Base-by-base conservation (phyloP, 2,329 filamentous ascomycete species). In the Colletotrichum coccodes region DNA sequence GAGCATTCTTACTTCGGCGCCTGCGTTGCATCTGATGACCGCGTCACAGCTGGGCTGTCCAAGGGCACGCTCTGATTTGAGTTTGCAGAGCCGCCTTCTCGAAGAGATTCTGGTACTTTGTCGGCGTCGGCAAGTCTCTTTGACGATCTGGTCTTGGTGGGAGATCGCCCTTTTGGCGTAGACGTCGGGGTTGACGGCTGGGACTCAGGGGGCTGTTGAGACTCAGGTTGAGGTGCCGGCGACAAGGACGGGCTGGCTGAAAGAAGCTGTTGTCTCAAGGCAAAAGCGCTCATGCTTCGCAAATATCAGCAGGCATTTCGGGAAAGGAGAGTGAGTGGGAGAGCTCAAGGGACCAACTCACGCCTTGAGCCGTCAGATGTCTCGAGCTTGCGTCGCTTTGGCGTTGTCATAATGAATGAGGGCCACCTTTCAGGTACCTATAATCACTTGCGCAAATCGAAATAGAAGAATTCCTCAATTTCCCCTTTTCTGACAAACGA, bases 331-430 rank as follows among this genome's bases (percentile, higher is more conserved):
- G 14, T 36, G 28, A 12, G 28, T 7, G 16, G 18, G 12, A 30
- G 16, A 57, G 7, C 38, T 16, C n/a, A 23, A 61, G 47, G 36
- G 23, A n/a, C 12, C 3, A 38, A 69, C 81, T 72, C 72, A 83
- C 83, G 75, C 67, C 77, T 75, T 42, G 75, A 71, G 26, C 75
- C 74, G 8, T 67, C 64, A 44, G 46, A 60, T 14, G 60, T 71
- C 69, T 82, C 76, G 9, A 86, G 68, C 74, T 83, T 86, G 56
- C 84, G 79, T 72, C 76, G 78, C 70, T 83, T 84, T 64, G 75
- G 79, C 12, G 78, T 74, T 40, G 78, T 73, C 76, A 79, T 78
- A 11, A 9, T 60, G 32, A 4, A 28, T 30, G 5, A n/a, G 23
- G n/a, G 21, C 49, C 5, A 14, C 11, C 49, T 36, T 21, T 11